phyloP scores from a whole-genome alignment of 78 protist species.

The Creolimax fragrantissima region DNA sequence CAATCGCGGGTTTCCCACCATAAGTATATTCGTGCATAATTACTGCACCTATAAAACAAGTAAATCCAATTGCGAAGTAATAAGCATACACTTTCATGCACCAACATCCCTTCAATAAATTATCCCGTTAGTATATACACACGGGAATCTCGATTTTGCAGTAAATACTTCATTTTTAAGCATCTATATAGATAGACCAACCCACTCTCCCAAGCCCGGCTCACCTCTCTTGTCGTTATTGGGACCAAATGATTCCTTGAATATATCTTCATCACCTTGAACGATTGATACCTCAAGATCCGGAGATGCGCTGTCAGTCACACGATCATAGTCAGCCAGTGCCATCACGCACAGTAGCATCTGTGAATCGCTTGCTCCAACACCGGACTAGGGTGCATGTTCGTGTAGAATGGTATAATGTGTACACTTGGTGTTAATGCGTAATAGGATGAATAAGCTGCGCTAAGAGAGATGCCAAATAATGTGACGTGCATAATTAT shows the following conservation, averaged over 20 bases:
- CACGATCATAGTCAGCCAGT: background rate
- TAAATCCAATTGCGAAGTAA: too few species aligned
- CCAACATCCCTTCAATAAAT: too few species aligned
- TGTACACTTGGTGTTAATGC: background rate
- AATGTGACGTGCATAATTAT: background rate
- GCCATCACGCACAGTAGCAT: background rate
- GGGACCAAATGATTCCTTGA: background rate
- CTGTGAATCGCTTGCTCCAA: background rate
- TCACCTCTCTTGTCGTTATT: background rate
- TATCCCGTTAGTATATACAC: too few species aligned
- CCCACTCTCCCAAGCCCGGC: too few species aligned
- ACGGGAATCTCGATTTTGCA: too few species aligned
- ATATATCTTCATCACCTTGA: background rate
- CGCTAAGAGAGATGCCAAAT: background rate
- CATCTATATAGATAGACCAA: too few species aligned
- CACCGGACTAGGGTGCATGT: background rate
- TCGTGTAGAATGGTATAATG: background rate
- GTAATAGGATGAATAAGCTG: background rate
- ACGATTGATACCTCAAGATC: background rate
- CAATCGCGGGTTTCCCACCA: background rate
- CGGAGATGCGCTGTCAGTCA: background rate
- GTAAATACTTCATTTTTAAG: too few species aligned
- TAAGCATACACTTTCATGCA: too few species aligned
- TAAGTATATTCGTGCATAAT: background rate
- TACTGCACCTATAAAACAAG: too few species aligned